Evolutionary conservation across 768 basidiomycete species (phyloP).

Genomic region (Cystofilobasidium capitatum): DNA sequence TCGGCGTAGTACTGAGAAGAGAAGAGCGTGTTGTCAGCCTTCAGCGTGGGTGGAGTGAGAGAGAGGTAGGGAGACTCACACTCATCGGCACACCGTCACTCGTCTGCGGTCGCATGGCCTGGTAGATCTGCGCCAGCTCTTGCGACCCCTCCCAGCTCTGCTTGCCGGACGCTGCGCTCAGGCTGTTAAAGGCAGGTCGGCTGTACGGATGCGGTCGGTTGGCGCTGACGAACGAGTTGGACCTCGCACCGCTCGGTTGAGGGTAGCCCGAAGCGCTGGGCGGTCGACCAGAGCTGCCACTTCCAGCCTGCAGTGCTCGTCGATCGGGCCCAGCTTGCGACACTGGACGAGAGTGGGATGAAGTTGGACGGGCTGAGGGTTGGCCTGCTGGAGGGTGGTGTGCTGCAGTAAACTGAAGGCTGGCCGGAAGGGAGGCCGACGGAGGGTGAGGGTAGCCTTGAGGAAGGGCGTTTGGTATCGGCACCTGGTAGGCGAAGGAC

Average conservation of each 20-base stretch:
- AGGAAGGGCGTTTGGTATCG: background rate
- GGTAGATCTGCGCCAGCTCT: background rate
- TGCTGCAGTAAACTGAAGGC: too few species aligned
- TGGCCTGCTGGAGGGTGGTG: too few species aligned
- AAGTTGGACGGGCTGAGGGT: background rate
- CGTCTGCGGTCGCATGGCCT: constrained; percentile 16
- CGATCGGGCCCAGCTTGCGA: background rate
- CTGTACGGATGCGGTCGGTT: background rate
- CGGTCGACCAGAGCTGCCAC: too few species aligned
- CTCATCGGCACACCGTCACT: constrained; percentile 9
- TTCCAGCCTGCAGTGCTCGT: background rate
- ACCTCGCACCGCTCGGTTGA: background rate
- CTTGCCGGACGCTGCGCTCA: background rate
- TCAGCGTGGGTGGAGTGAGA: background rate
- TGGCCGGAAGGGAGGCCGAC: background rate
- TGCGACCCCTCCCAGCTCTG: background rate
- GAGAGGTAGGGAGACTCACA: constrained; percentile 2
- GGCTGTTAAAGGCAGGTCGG: background rate
- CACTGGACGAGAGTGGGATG: background rate
- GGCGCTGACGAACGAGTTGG: background rate
- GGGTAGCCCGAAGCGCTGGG: background rate
- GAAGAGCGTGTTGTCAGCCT: background rate
- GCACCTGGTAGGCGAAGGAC: background rate
- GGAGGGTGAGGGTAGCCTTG: background rate
- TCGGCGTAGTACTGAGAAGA: background rate